phyloP scores from a whole-genome alignment of 306 rosid genomes.

The Vigna mungo region DNA sequence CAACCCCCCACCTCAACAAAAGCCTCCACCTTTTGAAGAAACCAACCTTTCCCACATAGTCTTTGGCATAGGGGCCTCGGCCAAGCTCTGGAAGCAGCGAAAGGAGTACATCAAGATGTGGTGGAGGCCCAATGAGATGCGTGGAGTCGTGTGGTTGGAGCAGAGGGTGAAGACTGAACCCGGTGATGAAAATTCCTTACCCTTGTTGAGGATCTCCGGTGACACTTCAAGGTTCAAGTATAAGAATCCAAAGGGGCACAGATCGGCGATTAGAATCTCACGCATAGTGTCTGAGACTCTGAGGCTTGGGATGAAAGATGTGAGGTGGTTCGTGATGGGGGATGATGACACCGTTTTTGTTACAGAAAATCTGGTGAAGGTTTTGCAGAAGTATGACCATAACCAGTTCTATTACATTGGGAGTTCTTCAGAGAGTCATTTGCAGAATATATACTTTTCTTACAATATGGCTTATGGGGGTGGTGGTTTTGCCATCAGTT shows the following conservation, averaged over 20 bases:
- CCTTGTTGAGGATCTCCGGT: slow-evolving; percentile 56
- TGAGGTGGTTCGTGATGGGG: slow-evolving; percentile 85
- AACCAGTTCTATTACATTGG: slow-evolving; percentile 72
- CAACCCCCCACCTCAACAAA: neutral
- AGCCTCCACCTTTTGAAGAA: slow-evolving; percentile 9
- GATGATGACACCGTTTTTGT: slow-evolving; percentile 80
- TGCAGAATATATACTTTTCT: slow-evolving; percentile 73
- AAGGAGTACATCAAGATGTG: slow-evolving; percentile 76
- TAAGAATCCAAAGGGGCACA: slow-evolving; percentile 56
- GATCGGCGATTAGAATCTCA: slow-evolving; percentile 72
- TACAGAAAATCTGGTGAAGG: slow-evolving; percentile 61
- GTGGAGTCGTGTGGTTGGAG: slow-evolving; percentile 76
- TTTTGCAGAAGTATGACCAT: slow-evolving; percentile 71
- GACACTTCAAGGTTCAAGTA: slow-evolving; percentile 65
- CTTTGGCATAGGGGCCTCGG: slow-evolving; percentile 76
- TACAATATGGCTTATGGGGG: slow-evolving; percentile 82
- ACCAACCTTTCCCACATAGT: slow-evolving; percentile 75
- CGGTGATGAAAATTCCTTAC: slow-evolving; percentile 42
- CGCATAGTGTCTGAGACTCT: slow-evolving; percentile 70
- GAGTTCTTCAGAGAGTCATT: slow-evolving; percentile 71
- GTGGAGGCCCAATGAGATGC: slow-evolving; percentile 69
- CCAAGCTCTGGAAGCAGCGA: slow-evolving; percentile 69
- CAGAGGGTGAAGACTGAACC: slow-evolving; percentile 44
- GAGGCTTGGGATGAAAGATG: slow-evolving; percentile 54
- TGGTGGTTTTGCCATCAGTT: slow-evolving; percentile 79